phyloP scores from a whole-genome alignment of 805 yeast species.

The Kazachstania martiniae region DNA sequence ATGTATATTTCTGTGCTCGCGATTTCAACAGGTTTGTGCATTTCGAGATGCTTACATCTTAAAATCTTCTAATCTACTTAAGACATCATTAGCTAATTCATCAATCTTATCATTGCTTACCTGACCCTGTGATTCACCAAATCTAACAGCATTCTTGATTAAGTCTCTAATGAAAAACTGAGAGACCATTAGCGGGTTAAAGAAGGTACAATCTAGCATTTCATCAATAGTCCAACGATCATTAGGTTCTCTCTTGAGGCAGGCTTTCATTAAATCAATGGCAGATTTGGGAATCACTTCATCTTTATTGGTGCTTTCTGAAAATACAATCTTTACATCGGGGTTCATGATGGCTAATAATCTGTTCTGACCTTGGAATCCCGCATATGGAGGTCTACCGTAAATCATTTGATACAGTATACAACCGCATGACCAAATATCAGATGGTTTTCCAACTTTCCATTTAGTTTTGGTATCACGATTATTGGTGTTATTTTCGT shows the following conservation, averaged over 20 bases:
- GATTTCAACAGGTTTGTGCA: too few relatives aligned
- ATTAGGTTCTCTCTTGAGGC: slow-evolving; percentile 61
- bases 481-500: slow-evolving; percentile 17
- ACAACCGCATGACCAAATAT: slow-evolving; percentile 97
- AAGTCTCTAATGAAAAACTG: slow-evolving; percentile 56
- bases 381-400: slow-evolving; percentile 84
- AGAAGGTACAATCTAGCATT: slow-evolving; percentile 39
- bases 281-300: slow-evolving; percentile 49
- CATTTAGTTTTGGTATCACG: slow-evolving; percentile 22
- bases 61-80: slow-evolving; percentile 35
- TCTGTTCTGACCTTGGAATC: slow-evolving; percentile 64
- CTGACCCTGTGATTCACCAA: slow-evolving; percentile 43
- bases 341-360: slow-evolving; percentile 82
- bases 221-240: slow-evolving; percentile 55
- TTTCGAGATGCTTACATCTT: too few relatives aligned
- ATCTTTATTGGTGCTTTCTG: slow-evolving; percentile 40
- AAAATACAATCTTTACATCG: slow-evolving; percentile 52
- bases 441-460: slow-evolving; percentile 92
- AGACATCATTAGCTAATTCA: slow-evolving; percentile 44
- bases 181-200: slow-evolving; percentile 66
- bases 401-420: slow-evolving; percentile 92
- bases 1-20: too few relatives aligned
- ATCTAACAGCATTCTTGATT: slow-evolving; percentile 65
- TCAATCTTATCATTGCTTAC: slow-evolving; percentile 32
- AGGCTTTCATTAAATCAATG: slow-evolving; percentile 58